Percentiles rank a stretch among this genome's conserved stretches.
Evolutionary conservation across 73 alveolate genomes (phyloP).

Genomic region (Loxodes magnus): DNA sequence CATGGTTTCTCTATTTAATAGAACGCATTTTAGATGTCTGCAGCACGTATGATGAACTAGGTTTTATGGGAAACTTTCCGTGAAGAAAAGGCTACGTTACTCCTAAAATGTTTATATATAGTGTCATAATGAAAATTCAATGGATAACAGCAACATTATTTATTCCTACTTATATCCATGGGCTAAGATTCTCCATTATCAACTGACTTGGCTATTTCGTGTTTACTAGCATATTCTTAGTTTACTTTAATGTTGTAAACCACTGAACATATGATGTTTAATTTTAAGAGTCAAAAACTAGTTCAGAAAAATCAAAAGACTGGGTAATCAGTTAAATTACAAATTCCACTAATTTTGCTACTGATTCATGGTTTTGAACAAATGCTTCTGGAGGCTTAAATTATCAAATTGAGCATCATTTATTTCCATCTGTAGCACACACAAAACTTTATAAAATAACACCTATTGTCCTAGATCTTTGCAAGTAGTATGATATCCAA

Average conservation of each 20-base stretch:
- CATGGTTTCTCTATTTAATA: conserved; percentile 1
- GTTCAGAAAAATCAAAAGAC: conserved; percentile 4
- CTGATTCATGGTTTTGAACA: conserved; percentile 11
- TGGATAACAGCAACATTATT: conserved; percentile 6
- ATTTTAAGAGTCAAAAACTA: conserved; percentile 7
- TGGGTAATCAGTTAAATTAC: conserved; percentile 18
- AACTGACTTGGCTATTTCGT: conserved; percentile 7
- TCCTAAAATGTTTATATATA: background rate
- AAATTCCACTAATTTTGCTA: conserved; percentile 16
- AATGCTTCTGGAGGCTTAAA: conserved; percentile 18
- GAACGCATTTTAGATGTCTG: conserved; percentile 18
- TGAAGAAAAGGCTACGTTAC: conserved; percentile 14
- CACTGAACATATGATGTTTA: conserved; percentile 22
- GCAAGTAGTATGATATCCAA: conserved; percentile 12
- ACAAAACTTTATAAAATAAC: conserved; percentile 15
- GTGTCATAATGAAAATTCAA: background rate
- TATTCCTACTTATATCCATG: conserved; percentile 9
- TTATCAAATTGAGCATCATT: conserved; percentile 21
- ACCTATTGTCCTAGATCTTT: conserved; percentile 7
- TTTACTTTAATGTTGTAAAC: conserved; percentile 15
- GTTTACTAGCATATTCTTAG: conserved; percentile 8
- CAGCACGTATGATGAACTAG: conserved; percentile 16
- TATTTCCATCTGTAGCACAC: conserved; percentile 18
- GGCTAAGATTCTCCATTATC: conserved; percentile 5
- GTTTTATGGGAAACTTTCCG: conserved; percentile 18